A percentile compares a stretch with the other conserved stretches of the same genome.
These are phyloP conservation scores for Peterozyma xylosa DNA, from an alignment of 805 yeast species.

Conservation along the genomic window DNA sequence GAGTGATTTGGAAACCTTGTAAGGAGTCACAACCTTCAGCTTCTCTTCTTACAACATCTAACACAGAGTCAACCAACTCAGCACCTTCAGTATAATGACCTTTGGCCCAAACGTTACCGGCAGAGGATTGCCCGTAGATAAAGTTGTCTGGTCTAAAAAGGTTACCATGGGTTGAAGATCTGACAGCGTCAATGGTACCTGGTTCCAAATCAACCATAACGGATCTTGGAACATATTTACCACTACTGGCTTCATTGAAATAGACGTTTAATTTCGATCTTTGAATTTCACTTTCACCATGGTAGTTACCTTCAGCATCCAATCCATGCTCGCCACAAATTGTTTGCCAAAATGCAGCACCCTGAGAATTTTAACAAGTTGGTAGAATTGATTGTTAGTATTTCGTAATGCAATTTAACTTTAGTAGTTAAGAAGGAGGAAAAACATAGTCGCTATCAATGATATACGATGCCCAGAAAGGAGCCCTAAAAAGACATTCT, in stretches of 20 bases:
- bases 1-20: constrained; percentile 91
- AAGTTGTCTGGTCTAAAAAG: constrained; percentile 89
- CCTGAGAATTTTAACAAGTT: constrained; percentile 28
- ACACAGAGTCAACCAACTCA: constrained; percentile 81
- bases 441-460: neutral
- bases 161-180: constrained; percentile 73
- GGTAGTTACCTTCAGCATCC: constrained; percentile 67
- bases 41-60: constrained; percentile 88
- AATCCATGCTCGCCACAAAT: constrained; percentile 85
- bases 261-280: constrained; percentile 61
- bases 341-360: constrained; percentile 92
- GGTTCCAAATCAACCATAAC: constrained; percentile 92
- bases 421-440: neutral
- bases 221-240: constrained; percentile 91
- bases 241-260: constrained; percentile 79
- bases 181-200: constrained; percentile 83
- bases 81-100: constrained; percentile 98
- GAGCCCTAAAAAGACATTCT: too few relatives aligned
- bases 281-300: constrained; percentile 49
- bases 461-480: too few relatives aligned
- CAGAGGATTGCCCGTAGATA: constrained; percentile 85
- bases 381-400: constrained; percentile 4
- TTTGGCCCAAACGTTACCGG: constrained; percentile 96
- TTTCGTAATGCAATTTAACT: neutral
- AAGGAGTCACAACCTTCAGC: constrained; percentile 89